Evolutionary conservation across 352 stramenopile genomes (phyloP).

Genomic region (Globisporangium paroecandrum): DNA sequence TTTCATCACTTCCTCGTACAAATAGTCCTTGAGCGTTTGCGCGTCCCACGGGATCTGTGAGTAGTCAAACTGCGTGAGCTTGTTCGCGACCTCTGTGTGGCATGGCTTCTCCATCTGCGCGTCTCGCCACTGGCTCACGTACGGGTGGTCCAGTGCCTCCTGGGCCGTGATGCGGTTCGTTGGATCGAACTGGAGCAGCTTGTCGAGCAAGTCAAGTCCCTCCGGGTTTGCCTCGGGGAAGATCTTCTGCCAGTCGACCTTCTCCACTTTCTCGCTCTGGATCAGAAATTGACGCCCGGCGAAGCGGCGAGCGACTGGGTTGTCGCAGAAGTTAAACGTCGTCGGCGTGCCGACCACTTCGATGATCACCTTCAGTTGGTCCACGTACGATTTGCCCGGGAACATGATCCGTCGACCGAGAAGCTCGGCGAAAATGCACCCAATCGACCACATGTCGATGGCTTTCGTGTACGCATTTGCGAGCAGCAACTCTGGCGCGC

Average conservation of each 20-base stretch:
- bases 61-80: constrained; percentile 74
- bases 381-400: constrained; percentile 81
- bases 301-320: constrained; percentile 78
- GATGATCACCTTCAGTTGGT: constrained; percentile 86
- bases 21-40: constrained; percentile 68
- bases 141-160: constrained; percentile 87
- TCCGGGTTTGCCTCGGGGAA: constrained; percentile 85
- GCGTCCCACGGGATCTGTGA: constrained; percentile 66
- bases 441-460: constrained; percentile 96
- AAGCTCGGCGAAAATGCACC: constrained; percentile 99
- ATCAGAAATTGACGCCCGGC: constrained; percentile 79
- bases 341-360: constrained; percentile 80
- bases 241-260: constrained; percentile 71
- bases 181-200: constrained; percentile 86
- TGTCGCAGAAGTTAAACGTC: constrained; percentile 86
- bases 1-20: constrained; percentile 86
- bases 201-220: constrained; percentile 82
- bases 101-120: constrained; percentile 56
- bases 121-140: constrained; percentile 84
- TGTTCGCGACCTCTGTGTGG: constrained; percentile 42
- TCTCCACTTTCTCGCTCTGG: constrained; percentile 62
- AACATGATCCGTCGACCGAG: constrained; percentile 87
- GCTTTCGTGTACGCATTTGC: constrained; percentile 83
- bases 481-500: constrained; percentile 79
- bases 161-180: constrained; percentile 79